These are phyloP conservation scores for Solidago caesia DNA, from an alignment of 129 eudicot species.

Conservation along the genomic window DNA sequence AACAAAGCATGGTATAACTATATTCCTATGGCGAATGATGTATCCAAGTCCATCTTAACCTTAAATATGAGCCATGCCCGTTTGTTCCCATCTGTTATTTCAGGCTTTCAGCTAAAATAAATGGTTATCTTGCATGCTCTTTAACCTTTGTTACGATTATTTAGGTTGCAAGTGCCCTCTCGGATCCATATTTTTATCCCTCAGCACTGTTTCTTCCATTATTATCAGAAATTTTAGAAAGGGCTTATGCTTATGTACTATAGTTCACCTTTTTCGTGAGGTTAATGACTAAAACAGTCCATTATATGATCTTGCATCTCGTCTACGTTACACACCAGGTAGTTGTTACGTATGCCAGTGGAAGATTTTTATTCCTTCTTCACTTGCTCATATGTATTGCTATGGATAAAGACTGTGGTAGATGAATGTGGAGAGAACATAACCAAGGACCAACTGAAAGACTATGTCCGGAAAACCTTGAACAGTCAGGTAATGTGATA, in stretches of 20 bases:
- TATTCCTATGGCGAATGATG: neutral
- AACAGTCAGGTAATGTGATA: constrained; percentile 72
- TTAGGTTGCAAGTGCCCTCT: constrained; percentile 97
- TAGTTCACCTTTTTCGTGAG: neutral
- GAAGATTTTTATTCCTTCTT: neutral
- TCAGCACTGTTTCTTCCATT: neutral
- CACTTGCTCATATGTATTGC: constrained; percentile 33
- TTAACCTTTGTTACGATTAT: constrained; percentile 20
- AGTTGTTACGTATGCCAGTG: neutral
- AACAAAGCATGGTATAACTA: neutral
- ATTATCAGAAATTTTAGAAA: too few relatives aligned
- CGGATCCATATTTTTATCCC: constrained; percentile 71
- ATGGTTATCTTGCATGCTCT: constrained; percentile 2
- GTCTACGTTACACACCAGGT: neutral
- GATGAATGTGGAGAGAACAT: constrained; percentile 91
- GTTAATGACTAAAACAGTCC: neutral
- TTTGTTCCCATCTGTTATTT: too few relatives aligned
- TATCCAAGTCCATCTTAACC: too few relatives aligned
- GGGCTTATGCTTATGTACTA: too few relatives aligned
- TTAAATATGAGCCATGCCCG: too few relatives aligned
- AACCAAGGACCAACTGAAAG: constrained; percentile 72
- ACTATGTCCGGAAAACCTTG: constrained; percentile 92
- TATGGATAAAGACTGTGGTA: constrained; percentile 96
- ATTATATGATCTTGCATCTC: neutral
- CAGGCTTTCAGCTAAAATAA: neutral